Evolutionary conservation across 164 flowering plant genomes (phyloP).

Genomic region (Aristolochia fimbriata): DNA sequence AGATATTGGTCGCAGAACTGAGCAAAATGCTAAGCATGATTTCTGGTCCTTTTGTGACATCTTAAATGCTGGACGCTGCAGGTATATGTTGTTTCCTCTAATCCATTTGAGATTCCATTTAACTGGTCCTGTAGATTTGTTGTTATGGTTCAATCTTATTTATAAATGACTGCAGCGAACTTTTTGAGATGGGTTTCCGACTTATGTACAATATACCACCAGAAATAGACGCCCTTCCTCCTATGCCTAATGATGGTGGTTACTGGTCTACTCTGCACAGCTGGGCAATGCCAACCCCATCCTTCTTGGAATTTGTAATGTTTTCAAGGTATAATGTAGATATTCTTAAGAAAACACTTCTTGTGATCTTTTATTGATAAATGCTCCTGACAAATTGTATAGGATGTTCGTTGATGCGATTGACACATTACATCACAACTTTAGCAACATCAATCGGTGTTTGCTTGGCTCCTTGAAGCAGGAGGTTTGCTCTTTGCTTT

Average conservation of each 20-base stretch:
- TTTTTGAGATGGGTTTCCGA: constrained; percentile 72
- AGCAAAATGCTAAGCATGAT: constrained; percentile 31
- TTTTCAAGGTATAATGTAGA: constrained; percentile 58
- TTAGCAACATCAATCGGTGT: constrained; percentile 30
- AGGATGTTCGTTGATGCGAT: constrained; percentile 94
- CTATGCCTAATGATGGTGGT: constrained; percentile 92
- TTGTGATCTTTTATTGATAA: not conserved
- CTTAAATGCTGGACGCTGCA: constrained; percentile 80
- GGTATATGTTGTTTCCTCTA: constrained; percentile 29
- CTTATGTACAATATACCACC: constrained; percentile 71
- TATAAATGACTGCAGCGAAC: constrained; percentile 39
- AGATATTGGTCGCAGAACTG: constrained; percentile 34
- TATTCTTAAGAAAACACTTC: not conserved
- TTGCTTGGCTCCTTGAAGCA: constrained; percentile 50
- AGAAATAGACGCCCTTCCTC: constrained; percentile 73
- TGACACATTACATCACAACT: constrained; percentile 44
- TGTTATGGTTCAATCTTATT: not conserved
- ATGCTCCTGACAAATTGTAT: constrained; percentile 7
- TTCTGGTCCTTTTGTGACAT: constrained; percentile 96
- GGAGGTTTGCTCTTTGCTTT: constrained; percentile 43
- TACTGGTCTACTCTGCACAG: constrained; percentile 86
- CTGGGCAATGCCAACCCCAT: constrained; percentile 97
- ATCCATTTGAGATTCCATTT: not conserved
- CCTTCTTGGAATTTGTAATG: constrained; percentile 87
- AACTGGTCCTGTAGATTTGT: too few relatives aligned